A percentile compares a stretch with the other conserved stretches of the same genome.
Evolutionary conservation across 75 land plant genomes (phyloP).

Genomic region (Isoetes taiwanensis): DNA sequence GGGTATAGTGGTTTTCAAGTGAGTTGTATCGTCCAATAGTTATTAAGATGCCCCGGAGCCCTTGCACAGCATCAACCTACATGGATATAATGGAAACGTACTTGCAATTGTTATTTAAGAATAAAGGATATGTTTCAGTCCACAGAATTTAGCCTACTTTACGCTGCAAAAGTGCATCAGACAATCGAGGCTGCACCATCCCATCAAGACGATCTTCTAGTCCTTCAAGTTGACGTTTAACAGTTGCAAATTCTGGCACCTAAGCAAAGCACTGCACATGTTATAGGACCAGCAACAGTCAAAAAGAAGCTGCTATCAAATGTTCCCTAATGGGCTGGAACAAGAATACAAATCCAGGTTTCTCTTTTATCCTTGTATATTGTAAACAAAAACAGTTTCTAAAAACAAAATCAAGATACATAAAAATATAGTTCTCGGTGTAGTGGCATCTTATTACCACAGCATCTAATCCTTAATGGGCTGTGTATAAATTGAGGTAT

Average conservation of each 20-base stretch:
- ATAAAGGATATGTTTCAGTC: background rate
- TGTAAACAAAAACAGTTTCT: too few species aligned
- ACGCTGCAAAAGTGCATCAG: conserved; percentile 78
- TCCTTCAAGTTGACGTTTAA: conserved; percentile 88
- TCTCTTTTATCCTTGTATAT: too few species aligned
- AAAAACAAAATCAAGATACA: too few species aligned
- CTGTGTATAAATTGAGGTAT: too few species aligned
- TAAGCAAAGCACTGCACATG: too few species aligned
- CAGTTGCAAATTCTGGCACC: conserved; percentile 98
- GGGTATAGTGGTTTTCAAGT: conserved; percentile 59
- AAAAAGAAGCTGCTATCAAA: too few species aligned
- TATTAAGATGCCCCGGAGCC: conserved; percentile 62
- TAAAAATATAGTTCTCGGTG: too few species aligned
- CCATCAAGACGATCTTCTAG: conserved; percentile 88
- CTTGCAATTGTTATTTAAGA: background rate
- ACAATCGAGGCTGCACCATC: conserved; percentile 82
- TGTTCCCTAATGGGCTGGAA: too few species aligned
- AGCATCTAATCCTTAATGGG: too few species aligned
- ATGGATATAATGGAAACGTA: background rate
- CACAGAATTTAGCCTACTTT: conserved; percentile 41
- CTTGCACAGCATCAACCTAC: conserved; percentile 81
- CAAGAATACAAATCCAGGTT: too few species aligned
- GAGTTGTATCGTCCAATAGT: conserved; percentile 79
- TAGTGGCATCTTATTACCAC: too few species aligned
- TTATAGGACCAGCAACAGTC: background rate